Evolutionary conservation across 192 early-diverging fungal genomes (phyloP), one percentile per base, ranked within the genome.

Genomic region (Backusella australiensis): DNA sequence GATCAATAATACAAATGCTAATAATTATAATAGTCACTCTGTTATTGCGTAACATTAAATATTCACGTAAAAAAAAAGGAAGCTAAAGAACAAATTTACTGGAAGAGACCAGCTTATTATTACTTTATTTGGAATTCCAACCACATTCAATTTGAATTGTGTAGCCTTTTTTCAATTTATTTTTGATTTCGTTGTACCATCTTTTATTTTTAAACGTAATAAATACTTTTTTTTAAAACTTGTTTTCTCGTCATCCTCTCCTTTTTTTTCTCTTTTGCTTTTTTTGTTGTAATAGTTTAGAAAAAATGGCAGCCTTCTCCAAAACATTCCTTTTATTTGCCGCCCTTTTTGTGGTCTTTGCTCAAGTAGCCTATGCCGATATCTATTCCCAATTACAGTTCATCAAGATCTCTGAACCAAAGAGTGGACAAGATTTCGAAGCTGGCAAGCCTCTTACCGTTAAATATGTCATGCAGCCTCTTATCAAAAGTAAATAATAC

Each of bases 391-490:
- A 81, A 41, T 73, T 81, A n/a, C 80, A 81, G 41, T 81, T 81
- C 63, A 81, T 81, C 21, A 81, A 81, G 29, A 81, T 81, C 38
- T 17, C 53, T n/a, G 70, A 68, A 19, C 80, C 80, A 34, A 77
- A 74, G 41, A 78, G 52, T 49, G 73, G 73, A 34, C 65, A 72
- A 6, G 65, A 69, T 29, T 65, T 81, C 15, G 39, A 65, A 34
- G 76, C 80, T 63, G 80, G 80, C 26, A 42, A 81, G 34, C 52
- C 71, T 8, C 17, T 81, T 12, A 38, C 7, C 0, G 29, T 81
- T 44, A 75, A 81, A 74, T 81, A 81, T 65, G 68, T 77, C 14
- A 81, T 81, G 80, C 80, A 81, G 38, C 80, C 80, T 59, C 67
- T 81, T n/a, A 41, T 81, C n/a, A 21, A 46, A 41, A 53, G 80